Percentiles rank a stretch among this genome's conserved stretches.
Evolutionary conservation across 768 basidiomycete genomes (phyloP).

Genomic region (Lentinula sp.): DNA sequence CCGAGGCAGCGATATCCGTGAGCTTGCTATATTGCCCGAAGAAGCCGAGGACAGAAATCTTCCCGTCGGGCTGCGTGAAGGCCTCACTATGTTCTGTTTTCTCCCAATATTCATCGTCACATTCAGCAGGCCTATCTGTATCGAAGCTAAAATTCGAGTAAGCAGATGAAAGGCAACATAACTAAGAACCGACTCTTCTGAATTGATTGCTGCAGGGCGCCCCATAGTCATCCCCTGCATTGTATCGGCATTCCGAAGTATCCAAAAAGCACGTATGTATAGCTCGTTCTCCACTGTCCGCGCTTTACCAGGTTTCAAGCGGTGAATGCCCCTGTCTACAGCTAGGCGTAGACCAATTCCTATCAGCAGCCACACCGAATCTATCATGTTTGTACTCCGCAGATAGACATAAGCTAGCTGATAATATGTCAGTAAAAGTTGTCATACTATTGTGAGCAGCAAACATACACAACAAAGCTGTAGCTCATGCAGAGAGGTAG

Average conservation of each 20-base stretch:
- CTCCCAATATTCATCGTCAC: slow-evolving; percentile 40
- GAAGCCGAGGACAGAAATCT: slow-evolving; percentile 2
- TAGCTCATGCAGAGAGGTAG: slow-evolving; percentile 29
- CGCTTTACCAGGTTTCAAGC: slow-evolving; percentile 13
- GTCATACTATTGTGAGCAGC: slow-evolving; percentile 13
- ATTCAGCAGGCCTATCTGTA: slow-evolving; percentile 41
- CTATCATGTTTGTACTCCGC: slow-evolving; percentile 19
- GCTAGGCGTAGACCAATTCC: slow-evolving; percentile 33
- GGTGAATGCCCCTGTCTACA: slow-evolving; percentile 41
- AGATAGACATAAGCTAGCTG: slow-evolving; percentile 14
- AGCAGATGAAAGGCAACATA: neutral
- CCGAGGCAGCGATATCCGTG: neutral
- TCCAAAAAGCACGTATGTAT: slow-evolving; percentile 10
- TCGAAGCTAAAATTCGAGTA: slow-evolving; percentile 22
- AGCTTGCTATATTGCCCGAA: neutral
- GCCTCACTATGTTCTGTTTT: neutral
- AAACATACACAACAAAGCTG: slow-evolving; percentile 26
- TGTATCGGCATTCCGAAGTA: neutral
- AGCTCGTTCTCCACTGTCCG: neutral
- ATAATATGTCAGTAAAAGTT: slow-evolving; percentile 1
- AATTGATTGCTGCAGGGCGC: slow-evolving; percentile 39
- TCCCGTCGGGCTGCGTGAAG: slow-evolving; percentile 6
- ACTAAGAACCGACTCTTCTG: slow-evolving; percentile 23
- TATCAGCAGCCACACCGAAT: slow-evolving; percentile 26
- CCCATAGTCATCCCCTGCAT: slow-evolving; percentile 27